Base-by-base conservation (phyloP, 177 flowering plant genomes). In the Vitis hybrid region DNA sequence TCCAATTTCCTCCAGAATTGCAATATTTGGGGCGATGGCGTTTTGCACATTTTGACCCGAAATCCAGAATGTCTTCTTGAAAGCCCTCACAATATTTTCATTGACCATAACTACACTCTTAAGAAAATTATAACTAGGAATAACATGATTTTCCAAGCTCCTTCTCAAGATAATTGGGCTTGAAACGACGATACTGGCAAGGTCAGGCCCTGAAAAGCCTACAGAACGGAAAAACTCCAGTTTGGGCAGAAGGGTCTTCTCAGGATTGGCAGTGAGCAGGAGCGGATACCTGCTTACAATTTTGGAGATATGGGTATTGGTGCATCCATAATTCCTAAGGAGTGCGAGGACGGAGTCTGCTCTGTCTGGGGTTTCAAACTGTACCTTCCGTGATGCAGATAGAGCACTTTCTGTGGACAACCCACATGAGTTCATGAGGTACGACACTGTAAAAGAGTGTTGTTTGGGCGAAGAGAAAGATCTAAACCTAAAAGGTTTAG, bases 351-450 rank as follows among this genome's bases (percentile, higher is more conserved):
- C 76, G 0, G 56, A 49, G 26, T 76, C 70, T n/a, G 76, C 67
- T 55, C 60, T 60, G 0, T 69, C 53, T 9, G 68, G 70, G 49
- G 67, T 26, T 33, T 69, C 12, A 9, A 72, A 56, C 0, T 60
- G 53, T 2, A 76, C 19, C 59, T 19, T 69, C 12, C 49, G 1
- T 2, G 79, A 51, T 1, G 60, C 70, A 7, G 57, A 45, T 13
- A 51, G 59, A 3, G 79, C 79, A n/a, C 51, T n/a, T 50, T 72
- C 76, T 26, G 51, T 49, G 2, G 79, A 55, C 11, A 76, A 65
- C 61, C 79, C 79, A 60, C 79, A 72, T 10, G 79, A 53, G 11
- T 68, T 52, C 9, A 68, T 45, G 26, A 72, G 73, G 75, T 72
- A 67, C 19, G 49, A 5, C 39, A 72, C 57, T 1, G 68, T 49